Percentiles rank a stretch among this genome's conserved stretches.
phyloP scores from a whole-genome alignment of 2,329 filamentous ascomycete species.

The Tolypocladium capitatum region DNA sequence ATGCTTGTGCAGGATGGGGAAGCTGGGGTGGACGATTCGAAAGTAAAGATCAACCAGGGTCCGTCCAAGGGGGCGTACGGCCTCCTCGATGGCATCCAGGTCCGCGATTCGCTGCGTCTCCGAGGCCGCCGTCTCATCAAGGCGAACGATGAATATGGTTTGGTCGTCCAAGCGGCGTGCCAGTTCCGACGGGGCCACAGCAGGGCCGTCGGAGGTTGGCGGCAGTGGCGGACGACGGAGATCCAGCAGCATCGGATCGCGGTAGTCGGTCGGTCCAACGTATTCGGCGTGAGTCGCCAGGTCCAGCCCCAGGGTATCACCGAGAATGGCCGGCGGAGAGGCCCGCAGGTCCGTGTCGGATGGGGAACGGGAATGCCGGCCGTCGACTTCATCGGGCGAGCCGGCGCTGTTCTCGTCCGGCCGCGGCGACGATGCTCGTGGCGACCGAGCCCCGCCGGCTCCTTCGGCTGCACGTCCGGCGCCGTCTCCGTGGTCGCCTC shows the following conservation, averaged over 20 bases:
- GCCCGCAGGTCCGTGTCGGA: background rate
- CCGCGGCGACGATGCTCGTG: background rate
- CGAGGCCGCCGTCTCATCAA: constrained; percentile 20
- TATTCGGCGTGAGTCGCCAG: constrained; percentile 46
- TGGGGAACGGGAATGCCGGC: constrained; percentile 3
- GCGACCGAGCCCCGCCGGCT: background rate
- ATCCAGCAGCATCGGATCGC: constrained; percentile 43
- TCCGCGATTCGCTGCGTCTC: constrained; percentile 27
- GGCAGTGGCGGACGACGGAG: constrained; percentile 31
- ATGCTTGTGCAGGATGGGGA: constrained; percentile 46
- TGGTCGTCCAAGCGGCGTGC: constrained; percentile 20
- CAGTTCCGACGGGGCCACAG: constrained; percentile 7
- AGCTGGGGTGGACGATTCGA: constrained; percentile 43
- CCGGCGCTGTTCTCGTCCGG: background rate
- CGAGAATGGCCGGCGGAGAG: constrained; percentile 18
- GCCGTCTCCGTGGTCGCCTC: background rate
- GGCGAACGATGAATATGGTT: constrained; percentile 22
- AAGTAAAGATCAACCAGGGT: constrained; percentile 57
- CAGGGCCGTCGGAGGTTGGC: constrained; percentile 4
- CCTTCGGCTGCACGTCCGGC: background rate
- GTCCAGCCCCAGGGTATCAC: constrained; percentile 39
- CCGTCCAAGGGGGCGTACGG: constrained; percentile 49
- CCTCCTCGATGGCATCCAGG: constrained; percentile 41
- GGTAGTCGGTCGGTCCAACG: constrained; percentile 44
- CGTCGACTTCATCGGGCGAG: background rate